Conservation (phyloP, 768 basidiomycete species). For the Austroboletus festivus region DNA sequence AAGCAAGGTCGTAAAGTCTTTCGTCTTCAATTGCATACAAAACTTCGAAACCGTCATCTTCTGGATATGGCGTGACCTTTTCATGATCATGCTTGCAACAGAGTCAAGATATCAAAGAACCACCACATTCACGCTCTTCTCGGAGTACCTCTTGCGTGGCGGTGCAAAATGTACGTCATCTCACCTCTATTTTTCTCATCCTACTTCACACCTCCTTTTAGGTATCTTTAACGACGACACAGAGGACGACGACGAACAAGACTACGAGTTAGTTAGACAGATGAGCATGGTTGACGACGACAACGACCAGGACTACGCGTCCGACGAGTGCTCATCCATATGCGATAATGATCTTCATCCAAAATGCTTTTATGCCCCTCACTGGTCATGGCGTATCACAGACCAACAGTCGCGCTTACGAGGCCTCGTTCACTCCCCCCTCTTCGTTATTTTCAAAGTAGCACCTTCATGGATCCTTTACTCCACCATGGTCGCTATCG, state of each 20-base stretch:
- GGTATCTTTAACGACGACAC: slow-evolving; percentile 12
- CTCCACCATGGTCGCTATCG: slow-evolving; percentile 39
- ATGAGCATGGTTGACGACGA: slow-evolving; percentile 31
- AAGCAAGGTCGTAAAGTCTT: slow-evolving; percentile 46
- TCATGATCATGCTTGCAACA: slow-evolving; percentile 51
- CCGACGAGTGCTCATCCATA: slow-evolving; percentile 19
- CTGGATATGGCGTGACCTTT: slow-evolving; percentile 72
- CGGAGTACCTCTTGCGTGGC: slow-evolving; percentile 53
- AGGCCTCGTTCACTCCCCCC: slow-evolving; percentile 41
- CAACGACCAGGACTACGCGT: slow-evolving; percentile 25
- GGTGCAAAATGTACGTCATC: slow-evolving; percentile 41
- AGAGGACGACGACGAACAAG: slow-evolving; percentile 30
- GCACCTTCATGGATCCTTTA: slow-evolving; percentile 49
- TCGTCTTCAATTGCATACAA: slow-evolving; percentile 46
- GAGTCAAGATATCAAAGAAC: slow-evolving; percentile 28
- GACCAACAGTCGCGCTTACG: slow-evolving; percentile 41
- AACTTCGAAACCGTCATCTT: slow-evolving; percentile 45
- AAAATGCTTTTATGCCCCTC: slow-evolving; percentile 40
- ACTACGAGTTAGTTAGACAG: background rate
- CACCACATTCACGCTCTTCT: slow-evolving; percentile 46
- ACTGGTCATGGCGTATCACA: slow-evolving; percentile 50
- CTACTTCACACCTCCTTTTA: background rate
- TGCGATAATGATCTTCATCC: slow-evolving; percentile 24
- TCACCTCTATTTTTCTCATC: background rate
- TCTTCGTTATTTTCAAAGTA: slow-evolving; percentile 48